Conservation (phyloP, 2,329 filamentous ascomycete genomes). For the Tolypocladium paradoxum region DNA sequence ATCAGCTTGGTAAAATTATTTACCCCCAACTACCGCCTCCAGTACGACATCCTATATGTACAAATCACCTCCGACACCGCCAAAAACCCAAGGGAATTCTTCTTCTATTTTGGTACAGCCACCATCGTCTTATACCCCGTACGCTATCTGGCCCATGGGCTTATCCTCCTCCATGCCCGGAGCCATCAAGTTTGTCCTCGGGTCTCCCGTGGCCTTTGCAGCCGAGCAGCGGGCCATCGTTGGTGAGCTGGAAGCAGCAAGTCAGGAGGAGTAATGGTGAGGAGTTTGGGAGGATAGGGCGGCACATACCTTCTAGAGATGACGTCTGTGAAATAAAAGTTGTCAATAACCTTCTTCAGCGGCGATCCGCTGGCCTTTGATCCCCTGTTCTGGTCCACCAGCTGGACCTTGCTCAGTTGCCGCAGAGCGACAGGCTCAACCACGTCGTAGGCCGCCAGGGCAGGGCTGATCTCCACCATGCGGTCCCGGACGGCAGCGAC, state of each 20-base stretch:
- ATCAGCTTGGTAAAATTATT: constrained; percentile 11
- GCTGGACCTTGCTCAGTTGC: constrained; percentile 79
- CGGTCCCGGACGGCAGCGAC: constrained; percentile 80
- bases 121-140: constrained; percentile 35
- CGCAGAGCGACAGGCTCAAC: constrained; percentile 70
- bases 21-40: constrained; percentile 2
- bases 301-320: constrained; percentile 81
- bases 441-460: constrained; percentile 80
- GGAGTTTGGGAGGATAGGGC: constrained; percentile 5
- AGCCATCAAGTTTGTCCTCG: constrained; percentile 70
- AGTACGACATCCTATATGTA: constrained; percentile 26
- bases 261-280: constrained; percentile 11
- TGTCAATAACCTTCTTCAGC: constrained; percentile 77
- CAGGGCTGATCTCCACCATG: constrained; percentile 90
- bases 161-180: constrained; percentile 54
- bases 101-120: constrained; percentile 25
- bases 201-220: constrained; percentile 73
- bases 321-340: constrained; percentile 97
- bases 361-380: constrained; percentile 59
- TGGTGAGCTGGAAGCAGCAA: constrained; percentile 56
- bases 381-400: constrained; percentile 94
- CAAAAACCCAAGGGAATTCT: constrained; percentile 20
- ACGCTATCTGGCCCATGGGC: constrained; percentile 50
- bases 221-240: constrained; percentile 98
- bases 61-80: constrained; percentile 15